Base-by-base conservation (phyloP, 2,329 filamentous ascomycete species). In the Calonectria montana region DNA sequence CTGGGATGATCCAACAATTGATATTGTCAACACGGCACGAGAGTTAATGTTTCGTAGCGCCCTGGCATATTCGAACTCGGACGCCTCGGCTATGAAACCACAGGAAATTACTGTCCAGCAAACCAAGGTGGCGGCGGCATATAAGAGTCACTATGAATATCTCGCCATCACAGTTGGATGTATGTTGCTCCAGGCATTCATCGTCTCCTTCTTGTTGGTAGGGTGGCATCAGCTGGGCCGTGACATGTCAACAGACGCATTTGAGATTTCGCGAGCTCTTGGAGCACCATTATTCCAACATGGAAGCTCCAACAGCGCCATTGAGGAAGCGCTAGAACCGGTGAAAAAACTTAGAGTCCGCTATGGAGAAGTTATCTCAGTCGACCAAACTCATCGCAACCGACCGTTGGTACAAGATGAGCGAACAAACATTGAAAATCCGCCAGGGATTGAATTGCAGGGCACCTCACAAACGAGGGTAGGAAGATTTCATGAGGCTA, bases 1-100 rank as follows among this genome's bases (percentile, higher is more conserved):
- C 8, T 65, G 63, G 63, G 63, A 65, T 8, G 63, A 65, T 21
- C 63, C 63, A 1, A 65, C 63, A n/a, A 53, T 45, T 12, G 63
- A 65, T 23, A 2, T 65, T 4, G 63, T 65, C 12, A 65, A 65
- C 13, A 55, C 63, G 31, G 63, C 50, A n/a, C 63, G 63, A 9
- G 45, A 65, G 45, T 41, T 65, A 45, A 65, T 65, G 63, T 35
- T 65, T 27, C 63, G 63, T 4, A 65, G 63, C 29, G 45, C 45
- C 27, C 25, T 65, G 43, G 63, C 63, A 5, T 50, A 55, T 45
- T 65, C 63, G 4, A 27, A 48, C 16, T 37, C 15, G 3, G 23
- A 35, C 7, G 16, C 41, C 27, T 65, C 62, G 10, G 27, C 63
- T 27, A 47, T 41, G 31, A 13, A 5, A 18, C 63, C 63, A 9